phyloP scores from a whole-genome alignment of 306 rosid species.

The Nissolia schottii region DNA sequence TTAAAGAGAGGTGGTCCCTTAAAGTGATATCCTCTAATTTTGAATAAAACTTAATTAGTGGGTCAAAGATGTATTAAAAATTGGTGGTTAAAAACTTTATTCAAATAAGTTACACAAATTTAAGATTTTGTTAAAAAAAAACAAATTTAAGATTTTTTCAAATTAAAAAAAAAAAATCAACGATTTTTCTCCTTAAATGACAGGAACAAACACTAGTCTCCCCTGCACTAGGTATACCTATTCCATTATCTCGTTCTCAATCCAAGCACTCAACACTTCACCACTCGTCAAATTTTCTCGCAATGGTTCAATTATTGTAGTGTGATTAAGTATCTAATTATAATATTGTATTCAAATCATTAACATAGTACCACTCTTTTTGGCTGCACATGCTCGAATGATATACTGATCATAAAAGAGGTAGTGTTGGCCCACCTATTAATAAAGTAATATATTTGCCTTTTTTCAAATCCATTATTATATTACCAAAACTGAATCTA shows the following conservation, averaged over 20 bases:
- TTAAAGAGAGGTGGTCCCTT: no score
- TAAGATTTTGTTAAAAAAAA: no score
- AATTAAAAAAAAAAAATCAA: no score
- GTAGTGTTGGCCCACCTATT: not conserved
- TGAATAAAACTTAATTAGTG: no score
- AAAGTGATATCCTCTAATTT: no score
- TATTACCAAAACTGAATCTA: constrained; percentile 5
- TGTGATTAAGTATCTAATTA: not conserved
- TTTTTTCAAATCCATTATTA: not conserved
- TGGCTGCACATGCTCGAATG: constrained; percentile 18
- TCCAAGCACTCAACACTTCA: not conserved
- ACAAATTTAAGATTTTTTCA: no score
- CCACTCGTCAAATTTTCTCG: not conserved
- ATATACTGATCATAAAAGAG: constrained; percentile 16
- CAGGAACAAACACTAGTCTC: no score
- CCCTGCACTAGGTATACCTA: no score
- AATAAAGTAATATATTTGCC: not conserved
- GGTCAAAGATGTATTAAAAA: no score
- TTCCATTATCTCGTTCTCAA: not conserved
- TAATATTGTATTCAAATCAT: not conserved
- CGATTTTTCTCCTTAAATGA: no score
- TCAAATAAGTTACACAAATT: no score
- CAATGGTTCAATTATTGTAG: not conserved
- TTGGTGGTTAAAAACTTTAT: no score
- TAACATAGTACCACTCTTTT: not conserved